Percentiles rank a stretch among this genome's conserved stretches.
Evolutionary conservation across 495 filamentous ascomycete species (phyloP).

Genomic region (Tuber aestivum): DNA sequence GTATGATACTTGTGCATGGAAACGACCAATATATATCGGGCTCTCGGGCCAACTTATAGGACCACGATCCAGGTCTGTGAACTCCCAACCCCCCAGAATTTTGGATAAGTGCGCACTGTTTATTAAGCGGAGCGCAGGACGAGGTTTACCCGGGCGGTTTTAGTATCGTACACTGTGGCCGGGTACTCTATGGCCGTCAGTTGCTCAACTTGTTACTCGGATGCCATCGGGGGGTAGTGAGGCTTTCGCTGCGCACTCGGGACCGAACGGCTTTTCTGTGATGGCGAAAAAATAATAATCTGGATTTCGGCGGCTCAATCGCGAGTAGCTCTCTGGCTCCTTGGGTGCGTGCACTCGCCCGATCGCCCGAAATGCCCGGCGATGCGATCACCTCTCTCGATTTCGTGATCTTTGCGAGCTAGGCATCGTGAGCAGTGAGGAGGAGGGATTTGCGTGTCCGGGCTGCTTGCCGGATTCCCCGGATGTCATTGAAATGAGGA

Average conservation of each 20-base stretch:
- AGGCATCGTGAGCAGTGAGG: neutral
- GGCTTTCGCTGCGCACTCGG: neutral
- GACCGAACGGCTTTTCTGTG: neutral
- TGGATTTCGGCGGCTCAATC: neutral
- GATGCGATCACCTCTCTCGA: neutral
- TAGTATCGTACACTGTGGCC: neutral
- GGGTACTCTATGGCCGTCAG: neutral
- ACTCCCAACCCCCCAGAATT: neutral
- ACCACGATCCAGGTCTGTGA: neutral
- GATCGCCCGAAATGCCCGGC: neutral
- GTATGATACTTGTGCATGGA: too few relatives aligned
- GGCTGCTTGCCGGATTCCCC: neutral
- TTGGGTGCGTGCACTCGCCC: neutral
- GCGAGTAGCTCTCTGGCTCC: neutral
- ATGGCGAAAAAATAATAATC: neutral
- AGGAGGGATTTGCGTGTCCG: neutral
- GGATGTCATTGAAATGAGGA: neutral
- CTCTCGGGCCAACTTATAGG: neutral
- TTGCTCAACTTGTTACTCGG: neutral
- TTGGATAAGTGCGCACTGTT: neutral
- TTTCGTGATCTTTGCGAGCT: neutral
- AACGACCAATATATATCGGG: neutral
- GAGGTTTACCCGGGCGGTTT: neutral
- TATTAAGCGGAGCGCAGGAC: neutral
- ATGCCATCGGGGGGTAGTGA: neutral